Evolutionary conservation across 345 rosid species (phyloP), one percentile per base, ranked within the genome.

Genomic region (Arabis alpina): DNA sequence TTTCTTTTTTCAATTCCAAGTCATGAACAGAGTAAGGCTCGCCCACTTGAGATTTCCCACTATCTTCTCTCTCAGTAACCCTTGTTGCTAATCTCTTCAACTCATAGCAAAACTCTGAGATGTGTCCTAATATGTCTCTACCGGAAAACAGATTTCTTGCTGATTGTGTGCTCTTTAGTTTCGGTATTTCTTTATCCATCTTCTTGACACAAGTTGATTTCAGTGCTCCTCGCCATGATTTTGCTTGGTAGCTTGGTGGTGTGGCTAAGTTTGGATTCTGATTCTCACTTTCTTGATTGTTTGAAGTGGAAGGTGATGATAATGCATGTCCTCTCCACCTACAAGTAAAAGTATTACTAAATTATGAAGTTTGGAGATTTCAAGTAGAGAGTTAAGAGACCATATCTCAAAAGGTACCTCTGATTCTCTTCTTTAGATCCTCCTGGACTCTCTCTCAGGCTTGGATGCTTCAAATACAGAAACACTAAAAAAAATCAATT

Each of bases 131-230:
- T 70, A 91, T 84, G 63, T 89, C 94, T 71, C 76, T 86, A n/a
- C 97, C 95, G 0, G 84, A 88, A 41, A 91, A 91, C 70, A 94
- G 79, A 68, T 91, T 91, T 75, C 88, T 85, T 0, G 96, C 90
- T 11, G 99, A 94, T 14, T 85, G 73, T 6, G 90, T 91, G 80
- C 82, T 82, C 77, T 87, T 91, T 19, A 94, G 75, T 71, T 70
- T 73, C 5, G 89, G 87, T 10, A 44, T 24, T 25, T 82, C 85
- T 40, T 87, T 77, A 27, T 61, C 74, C 75, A 68, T 83, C 72
- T 72, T 91, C 79, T 81, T 89, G 54, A 82, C 90, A 4, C 84
- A 66, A 74, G 80, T 84, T 13, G 88, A 84, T 74, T 89, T 86
- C 55, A 81, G 45, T 36, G 79, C 70, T 23, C 79, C 72, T 78